phyloP scores from a whole-genome alignment of 2,329 filamentous ascomycete genomes.

The Arthrobotrys pseudoclavata region DNA sequence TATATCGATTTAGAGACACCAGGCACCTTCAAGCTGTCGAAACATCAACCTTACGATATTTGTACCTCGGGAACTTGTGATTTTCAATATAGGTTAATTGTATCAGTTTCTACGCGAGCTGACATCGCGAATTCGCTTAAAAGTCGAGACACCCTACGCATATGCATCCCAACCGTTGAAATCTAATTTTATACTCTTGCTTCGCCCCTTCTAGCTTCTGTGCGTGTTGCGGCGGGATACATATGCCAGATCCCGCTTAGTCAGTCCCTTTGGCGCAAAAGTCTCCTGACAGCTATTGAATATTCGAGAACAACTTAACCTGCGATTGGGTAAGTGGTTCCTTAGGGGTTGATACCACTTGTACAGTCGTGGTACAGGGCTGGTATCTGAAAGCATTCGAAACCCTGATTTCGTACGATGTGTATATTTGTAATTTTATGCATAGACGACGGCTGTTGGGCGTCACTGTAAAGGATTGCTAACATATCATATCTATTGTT shows the following conservation, averaged over 20 bases:
- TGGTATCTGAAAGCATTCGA: conserved; percentile 25
- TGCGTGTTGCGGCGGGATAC: conserved; percentile 39
- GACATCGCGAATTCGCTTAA: conserved; percentile 44
- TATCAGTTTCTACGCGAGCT: conserved; percentile 16
- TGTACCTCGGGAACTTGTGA: conserved; percentile 42
- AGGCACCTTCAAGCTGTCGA: not conserved
- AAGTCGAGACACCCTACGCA: conserved; percentile 11
- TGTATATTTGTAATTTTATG: conserved; percentile 43
- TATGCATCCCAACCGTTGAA: conserved; percentile 19
- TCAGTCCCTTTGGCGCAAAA: conserved; percentile 21
- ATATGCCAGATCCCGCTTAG: conserved; percentile 52
- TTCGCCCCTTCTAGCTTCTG: conserved; percentile 46
- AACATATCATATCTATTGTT: not conserved
- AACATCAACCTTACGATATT: not conserved
- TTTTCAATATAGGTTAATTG: not conserved
- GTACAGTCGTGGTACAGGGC: not conserved
- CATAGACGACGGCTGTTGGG: conserved; percentile 15
- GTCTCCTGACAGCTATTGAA: conserved; percentile 20
- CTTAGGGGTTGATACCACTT: not conserved
- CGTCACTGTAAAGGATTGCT: conserved; percentile 2
- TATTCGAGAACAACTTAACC: not conserved
- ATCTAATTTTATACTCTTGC: conserved; percentile 58
- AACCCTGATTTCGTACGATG: conserved; percentile 2
- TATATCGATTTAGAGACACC: not conserved
- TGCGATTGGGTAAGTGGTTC: not conserved